Percentiles rank a stretch among this genome's conserved stretches.
Conservation (phyloP, 805 yeast species). For the Ogataea methylovora region DNA sequence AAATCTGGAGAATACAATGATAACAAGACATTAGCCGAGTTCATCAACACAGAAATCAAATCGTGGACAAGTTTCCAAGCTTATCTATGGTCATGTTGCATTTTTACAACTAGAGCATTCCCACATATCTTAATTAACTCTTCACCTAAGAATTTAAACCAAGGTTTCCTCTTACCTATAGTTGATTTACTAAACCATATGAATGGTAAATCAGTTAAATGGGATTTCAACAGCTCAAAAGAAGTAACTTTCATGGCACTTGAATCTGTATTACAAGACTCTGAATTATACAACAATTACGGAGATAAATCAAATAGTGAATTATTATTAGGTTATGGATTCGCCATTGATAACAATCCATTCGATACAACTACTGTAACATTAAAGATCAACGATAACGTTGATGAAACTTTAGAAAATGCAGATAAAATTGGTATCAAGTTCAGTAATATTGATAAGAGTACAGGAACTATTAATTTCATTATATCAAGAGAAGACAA, state of each 20-base stretch:
- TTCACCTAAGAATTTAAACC: conserved; percentile 21
- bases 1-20: conserved; percentile 8
- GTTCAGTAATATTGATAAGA: conserved; percentile 32
- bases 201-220: conserved; percentile 50
- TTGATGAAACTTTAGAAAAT: conserved; percentile 9
- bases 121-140: conserved; percentile 56
- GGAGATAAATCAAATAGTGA: conserved; percentile 66
- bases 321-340: conserved; percentile 72
- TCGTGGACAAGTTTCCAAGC: conserved; percentile 62
- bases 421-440: conserved; percentile 30
- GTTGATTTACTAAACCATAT: conserved; percentile 73
- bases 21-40: neutral
- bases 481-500: conserved; percentile 17
- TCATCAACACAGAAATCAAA: neutral
- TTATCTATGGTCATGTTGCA: conserved; percentile 69
- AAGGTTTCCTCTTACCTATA: conserved; percentile 70
- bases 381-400: conserved; percentile 40
- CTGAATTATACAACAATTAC: conserved; percentile 74
- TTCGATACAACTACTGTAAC: conserved; percentile 55
- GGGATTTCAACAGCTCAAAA: conserved; percentile 34
- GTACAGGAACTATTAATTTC: conserved; percentile 31
- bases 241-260: conserved; percentile 32
- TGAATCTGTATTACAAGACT: conserved; percentile 30
- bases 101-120: conserved; percentile 73
- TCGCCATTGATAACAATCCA: conserved; percentile 43